Percentiles rank a stretch among this genome's conserved stretches.
Evolutionary conservation across 352 stramenopile genomes (phyloP).

Genomic region (Globisporangium takayamanum): DNA sequence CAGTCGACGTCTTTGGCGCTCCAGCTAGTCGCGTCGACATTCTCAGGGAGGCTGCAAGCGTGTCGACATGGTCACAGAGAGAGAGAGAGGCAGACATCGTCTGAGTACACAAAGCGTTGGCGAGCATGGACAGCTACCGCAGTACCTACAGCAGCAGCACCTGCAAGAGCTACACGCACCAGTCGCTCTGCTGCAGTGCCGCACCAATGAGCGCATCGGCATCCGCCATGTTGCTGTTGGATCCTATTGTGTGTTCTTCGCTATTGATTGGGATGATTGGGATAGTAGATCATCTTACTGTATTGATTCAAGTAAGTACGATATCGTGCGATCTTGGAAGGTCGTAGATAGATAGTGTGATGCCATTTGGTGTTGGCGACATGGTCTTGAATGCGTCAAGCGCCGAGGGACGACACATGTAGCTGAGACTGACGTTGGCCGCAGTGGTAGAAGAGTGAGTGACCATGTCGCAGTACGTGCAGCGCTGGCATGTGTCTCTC

Average conservation of each 20-base stretch:
- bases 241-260: slow-evolving; percentile 4
- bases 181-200: slow-evolving; percentile 44
- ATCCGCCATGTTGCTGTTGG: slow-evolving; percentile 25
- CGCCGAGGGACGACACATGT: too few species aligned
- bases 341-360: neutral
- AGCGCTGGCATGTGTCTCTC: too few species aligned
- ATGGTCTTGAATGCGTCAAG: too few species aligned
- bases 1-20: slow-evolving; percentile 29
- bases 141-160: too few species aligned
- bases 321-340: neutral
- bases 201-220: slow-evolving; percentile 37
- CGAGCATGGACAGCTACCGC: too few species aligned
- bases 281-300: too few species aligned
- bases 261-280: neutral
- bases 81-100: too few species aligned
- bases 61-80: neutral
- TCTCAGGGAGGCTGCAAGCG: slow-evolving; percentile 1
- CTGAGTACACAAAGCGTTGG: too few species aligned
- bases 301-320: neutral
- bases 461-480: too few species aligned
- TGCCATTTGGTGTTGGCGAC: too few species aligned
- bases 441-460: too few species aligned
- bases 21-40: slow-evolving; percentile 5
- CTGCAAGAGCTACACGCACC: slow-evolving; percentile 12
- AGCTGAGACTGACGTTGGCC: too few species aligned